Evolutionary conservation across 2,329 filamentous ascomycete species (phyloP), one percentile per base, ranked within the genome.

Genomic region (Pezicula radicicola): DNA sequence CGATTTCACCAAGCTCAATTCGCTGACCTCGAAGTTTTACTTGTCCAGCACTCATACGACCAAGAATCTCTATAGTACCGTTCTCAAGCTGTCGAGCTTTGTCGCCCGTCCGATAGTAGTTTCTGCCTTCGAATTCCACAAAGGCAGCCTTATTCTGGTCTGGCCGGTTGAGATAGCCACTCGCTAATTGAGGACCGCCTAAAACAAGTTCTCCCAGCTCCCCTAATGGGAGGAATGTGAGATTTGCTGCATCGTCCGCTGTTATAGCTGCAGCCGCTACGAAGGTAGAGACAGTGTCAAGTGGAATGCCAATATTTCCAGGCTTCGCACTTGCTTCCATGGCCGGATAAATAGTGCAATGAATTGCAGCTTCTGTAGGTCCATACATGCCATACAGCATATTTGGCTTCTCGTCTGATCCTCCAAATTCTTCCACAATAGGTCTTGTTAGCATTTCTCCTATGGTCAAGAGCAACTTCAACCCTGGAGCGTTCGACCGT

Each of bases 351-450:
- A 94, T 70, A 1, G 90, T 95, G 66, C 90, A 97, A 66, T 97
- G 92, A 52, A 97, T 96, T 0, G 91, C 84, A 7, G 90, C 90
- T 71, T 97, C 92, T 0, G 92, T 97, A 1, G 92, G 92, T 0
- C 92, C 92, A 65, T 97, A 97, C 91, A 96, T 96, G 33, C 86
- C 92, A 80, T 90, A 92, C 1, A 97, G 75, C 41, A 96, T 84
- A 59, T 88, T 85, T 36, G 53, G 47, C 47, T 63, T 53, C 4
- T 52, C 56, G 8, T 62, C 58, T 21, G 73, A 66, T 7, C 70
- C 70, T 6, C 90, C 91, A 74, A 94, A 97, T 64, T 95, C 90
- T 35, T 81, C 73, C 19, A 96, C 77, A 2, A 97, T 86, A 8
- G 83, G 80, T 40, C 79, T 75, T 3, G 88, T 96, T 35, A 97